Conservation (phyloP, 1,284 basidiomycete species). For the Cerrena zonata region DNA sequence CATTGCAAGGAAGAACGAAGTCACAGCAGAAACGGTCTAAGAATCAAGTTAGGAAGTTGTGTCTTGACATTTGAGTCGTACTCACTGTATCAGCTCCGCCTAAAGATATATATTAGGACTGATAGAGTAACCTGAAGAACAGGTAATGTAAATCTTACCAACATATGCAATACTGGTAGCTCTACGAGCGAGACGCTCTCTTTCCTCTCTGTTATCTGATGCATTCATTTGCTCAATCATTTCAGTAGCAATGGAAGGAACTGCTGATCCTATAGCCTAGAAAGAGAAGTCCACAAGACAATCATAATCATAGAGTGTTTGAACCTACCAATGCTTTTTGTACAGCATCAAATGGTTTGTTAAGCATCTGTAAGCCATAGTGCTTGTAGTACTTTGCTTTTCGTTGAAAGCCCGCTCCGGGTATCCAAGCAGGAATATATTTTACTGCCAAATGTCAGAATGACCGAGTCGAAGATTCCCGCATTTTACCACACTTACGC, state of each 20-base stretch:
- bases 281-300: slow-evolving; percentile 12
- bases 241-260: not conserved
- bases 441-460: slow-evolving; percentile 4
- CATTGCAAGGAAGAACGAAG: slow-evolving; percentile 26
- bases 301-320: not conserved
- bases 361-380: slow-evolving; percentile 11
- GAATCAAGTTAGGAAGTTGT: not conserved
- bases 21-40: slow-evolving; percentile 18
- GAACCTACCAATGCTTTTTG: slow-evolving; percentile 14
- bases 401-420: slow-evolving; percentile 23
- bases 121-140: slow-evolving; percentile 12
- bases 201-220: not conserved
- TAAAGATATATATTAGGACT: slow-evolving; percentile 1
- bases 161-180: slow-evolving; percentile 5
- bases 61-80: not conserved
- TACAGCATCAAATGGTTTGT: slow-evolving; percentile 15
- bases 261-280: slow-evolving; percentile 1
- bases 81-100: slow-evolving; percentile 19
- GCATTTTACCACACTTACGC: slow-evolving; percentile 11
- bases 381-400: slow-evolving; percentile 16
- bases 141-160: no score
- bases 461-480: not conserved
- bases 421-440: slow-evolving; percentile 25
- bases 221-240: not conserved
- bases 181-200: slow-evolving; percentile 1